These are phyloP conservation scores for Samsoniella hepiali DNA, from an alignment of 2,329 filamentous ascomycete species.

Conservation along the genomic window DNA sequence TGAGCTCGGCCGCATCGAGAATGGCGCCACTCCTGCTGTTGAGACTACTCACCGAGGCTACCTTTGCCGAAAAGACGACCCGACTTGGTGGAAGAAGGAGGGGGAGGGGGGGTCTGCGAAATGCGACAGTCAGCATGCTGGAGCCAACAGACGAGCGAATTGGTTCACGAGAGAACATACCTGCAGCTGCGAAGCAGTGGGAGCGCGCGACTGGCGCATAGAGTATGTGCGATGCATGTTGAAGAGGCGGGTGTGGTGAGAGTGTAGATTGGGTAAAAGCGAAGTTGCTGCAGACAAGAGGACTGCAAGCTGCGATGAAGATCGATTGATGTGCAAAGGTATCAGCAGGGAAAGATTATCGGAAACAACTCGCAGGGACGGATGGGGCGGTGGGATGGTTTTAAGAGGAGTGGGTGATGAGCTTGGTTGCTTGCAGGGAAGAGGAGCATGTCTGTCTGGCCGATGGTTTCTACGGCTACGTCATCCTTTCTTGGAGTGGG, in stretches of 20 bases:
- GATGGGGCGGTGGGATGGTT: conserved; percentile 17
- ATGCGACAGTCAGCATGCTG: conserved; percentile 14
- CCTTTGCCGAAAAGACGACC: conserved; percentile 83
- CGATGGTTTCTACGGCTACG: conserved; percentile 22
- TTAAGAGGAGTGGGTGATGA: conserved; percentile 13
- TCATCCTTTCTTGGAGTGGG: conserved; percentile 19
- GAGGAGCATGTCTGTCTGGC: background rate
- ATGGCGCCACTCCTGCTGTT: conserved; percentile 2
- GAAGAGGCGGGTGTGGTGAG: conserved; percentile 22
- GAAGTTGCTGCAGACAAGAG: background rate
- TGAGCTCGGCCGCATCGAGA: background rate
- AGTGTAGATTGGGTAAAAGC: background rate
- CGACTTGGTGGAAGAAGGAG: conserved; percentile 85
- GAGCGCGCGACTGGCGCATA: conserved; percentile 95
- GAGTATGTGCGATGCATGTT: conserved; percentile 98
- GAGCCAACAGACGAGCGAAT: background rate
- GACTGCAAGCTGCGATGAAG: background rate
- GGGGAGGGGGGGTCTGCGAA: conserved; percentile 83
- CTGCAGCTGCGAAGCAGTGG: conserved; percentile 78
- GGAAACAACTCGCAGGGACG: conserved; percentile 9
- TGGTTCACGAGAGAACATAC: conserved; percentile 35
- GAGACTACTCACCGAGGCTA: conserved; percentile 70
- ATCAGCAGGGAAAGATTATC: conserved; percentile 15
- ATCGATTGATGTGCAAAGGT: conserved; percentile 14
- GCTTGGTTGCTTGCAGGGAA: conserved; percentile 17